A percentile compares a stretch with the other conserved stretches of the same genome.
These are phyloP conservation scores for Lavandula angustifolia DNA, from an alignment of 257 asterid genomes.

Conservation along the genomic window DNA sequence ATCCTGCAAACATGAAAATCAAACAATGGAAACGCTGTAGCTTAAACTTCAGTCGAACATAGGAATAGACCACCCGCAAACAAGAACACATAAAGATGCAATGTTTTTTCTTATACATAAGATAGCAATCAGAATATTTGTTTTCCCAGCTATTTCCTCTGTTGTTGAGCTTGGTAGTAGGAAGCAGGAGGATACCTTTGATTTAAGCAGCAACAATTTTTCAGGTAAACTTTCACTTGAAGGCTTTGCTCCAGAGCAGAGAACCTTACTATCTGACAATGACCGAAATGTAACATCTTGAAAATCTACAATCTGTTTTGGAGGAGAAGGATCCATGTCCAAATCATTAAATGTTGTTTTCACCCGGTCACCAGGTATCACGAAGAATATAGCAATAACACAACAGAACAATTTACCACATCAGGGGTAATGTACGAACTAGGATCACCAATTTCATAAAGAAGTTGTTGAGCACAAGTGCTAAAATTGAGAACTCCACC, in stretches of 20 bases:
- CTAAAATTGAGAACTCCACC: conserved; percentile 67
- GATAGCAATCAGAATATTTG: background rate
- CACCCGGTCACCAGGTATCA: conserved; percentile 12
- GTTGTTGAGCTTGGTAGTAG: conserved; percentile 4
- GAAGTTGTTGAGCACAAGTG: conserved; percentile 95
- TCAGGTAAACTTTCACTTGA: conserved; percentile 53
- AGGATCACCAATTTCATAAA: conserved; percentile 97
- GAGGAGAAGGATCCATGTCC: conserved; percentile 29
- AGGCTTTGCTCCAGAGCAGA: conserved; percentile 91
- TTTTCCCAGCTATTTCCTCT: background rate
- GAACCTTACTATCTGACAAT: conserved; percentile 67
- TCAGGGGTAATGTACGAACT: conserved; percentile 90
- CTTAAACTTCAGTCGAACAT: conserved; percentile 1
- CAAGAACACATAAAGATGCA: conserved; percentile 6
- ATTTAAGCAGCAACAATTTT: conserved; percentile 67
- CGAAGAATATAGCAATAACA: conserved; percentile 13
- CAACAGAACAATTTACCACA: conserved; percentile 55
- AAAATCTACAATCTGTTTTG: conserved; percentile 67
- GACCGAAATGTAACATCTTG: conserved; percentile 73
- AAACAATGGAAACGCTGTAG: conserved; percentile 16
- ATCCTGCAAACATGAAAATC: conserved; percentile 48
- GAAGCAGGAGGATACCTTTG: conserved; percentile 56
- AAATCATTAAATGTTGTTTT: conserved; percentile 24
- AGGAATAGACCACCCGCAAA: conserved; percentile 18
- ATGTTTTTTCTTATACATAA: background rate